phyloP scores from a whole-genome alignment of 169 alveolate species.

The Plasmodium relictum region DNA sequence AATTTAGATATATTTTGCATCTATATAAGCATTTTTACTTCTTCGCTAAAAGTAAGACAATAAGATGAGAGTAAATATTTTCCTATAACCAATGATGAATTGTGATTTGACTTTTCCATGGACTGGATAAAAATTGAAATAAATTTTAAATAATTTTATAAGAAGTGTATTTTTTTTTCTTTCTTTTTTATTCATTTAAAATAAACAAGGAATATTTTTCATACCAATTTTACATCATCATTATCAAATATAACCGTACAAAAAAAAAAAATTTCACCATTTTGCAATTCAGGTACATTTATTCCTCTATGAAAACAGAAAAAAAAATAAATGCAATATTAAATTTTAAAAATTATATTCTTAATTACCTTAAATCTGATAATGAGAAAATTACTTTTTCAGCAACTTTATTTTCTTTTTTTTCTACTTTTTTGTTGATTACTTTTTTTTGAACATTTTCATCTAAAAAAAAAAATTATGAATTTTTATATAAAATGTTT shows the following conservation, averaged over 20 bases:
- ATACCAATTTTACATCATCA: constrained; percentile 56
- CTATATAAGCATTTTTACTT: constrained; percentile 7
- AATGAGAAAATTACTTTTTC: constrained; percentile 41
- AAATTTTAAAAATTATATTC: neutral
- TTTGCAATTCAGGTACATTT: constrained; percentile 48
- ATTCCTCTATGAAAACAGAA: constrained; percentile 38
- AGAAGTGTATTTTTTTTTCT: neutral
- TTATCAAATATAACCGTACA: constrained; percentile 69
- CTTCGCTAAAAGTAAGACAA: constrained; percentile 26
- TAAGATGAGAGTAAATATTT: constrained; percentile 23
- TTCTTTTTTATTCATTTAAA: neutral
- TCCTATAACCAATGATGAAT: constrained; percentile 49
- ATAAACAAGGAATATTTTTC: neutral
- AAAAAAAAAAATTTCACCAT: constrained; percentile 49
- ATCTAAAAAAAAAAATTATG: neutral
- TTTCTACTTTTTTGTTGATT: neutral
- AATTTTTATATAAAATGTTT: too few species aligned
- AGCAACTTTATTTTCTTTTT: constrained; percentile 45
- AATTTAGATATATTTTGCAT: neutral
- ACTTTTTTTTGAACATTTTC: neutral
- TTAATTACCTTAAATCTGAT: constrained; percentile 52
- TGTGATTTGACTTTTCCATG: constrained; percentile 64
- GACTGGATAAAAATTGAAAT: constrained; percentile 9
- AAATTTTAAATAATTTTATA: too few species aligned
- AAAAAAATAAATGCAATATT: neutral